Base-by-base conservation (phyloP, 176 grass and related monocot genomes). In the Panicum miliaceum region DNA sequence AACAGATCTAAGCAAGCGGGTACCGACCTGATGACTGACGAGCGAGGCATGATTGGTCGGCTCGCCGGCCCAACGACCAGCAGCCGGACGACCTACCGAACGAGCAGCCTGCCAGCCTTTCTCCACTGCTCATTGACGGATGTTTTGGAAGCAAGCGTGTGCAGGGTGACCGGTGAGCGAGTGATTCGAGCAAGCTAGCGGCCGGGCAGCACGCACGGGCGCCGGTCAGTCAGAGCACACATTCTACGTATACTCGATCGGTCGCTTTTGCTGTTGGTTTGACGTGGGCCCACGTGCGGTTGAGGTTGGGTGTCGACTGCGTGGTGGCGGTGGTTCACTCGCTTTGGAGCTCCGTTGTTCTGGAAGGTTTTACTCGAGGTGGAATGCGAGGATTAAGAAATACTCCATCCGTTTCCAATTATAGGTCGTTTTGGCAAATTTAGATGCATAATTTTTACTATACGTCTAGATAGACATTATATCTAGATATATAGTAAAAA, bases 121-220 rank as follows among this genome's bases (percentile, higher is more conserved):
- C 63, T 65, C 52, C 25, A 81, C 27, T 58, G n/a, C 5, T 57
- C 51, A 23, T 54, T 47, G 73, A 88, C 68, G 45, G 68, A 68
- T 68, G 73, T 83, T 83, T 78, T 83, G 80, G 80, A 77, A 23
- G 71, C 10, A 50, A 56, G 62, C 1, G 69, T n/a, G 57, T 23
- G 62, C 68, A 83, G 23, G 41, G 12, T 20, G 58, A 47, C n/a
- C n/a, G n/a, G 19, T 2, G 23, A 29, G 70, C 19, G 56, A 26
- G 3, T 43, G 70, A 47, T 7, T 7, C 41, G 45, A 52, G 46
- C 46, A 4, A 63, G n/a, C n/a, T n/a, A n/a, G n/a, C n/a, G n/a
- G n/a, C n/a, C n/a, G n/a, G n/a, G 12, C 26, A 16, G 26, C 60
- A 32, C 12, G 27, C 37, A 10, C 20, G 47, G 32, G 35, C 23